phyloP scores from a whole-genome alignment of 2,329 filamentous ascomycete genomes.

The Phyllosticta paracitricarpa region DNA sequence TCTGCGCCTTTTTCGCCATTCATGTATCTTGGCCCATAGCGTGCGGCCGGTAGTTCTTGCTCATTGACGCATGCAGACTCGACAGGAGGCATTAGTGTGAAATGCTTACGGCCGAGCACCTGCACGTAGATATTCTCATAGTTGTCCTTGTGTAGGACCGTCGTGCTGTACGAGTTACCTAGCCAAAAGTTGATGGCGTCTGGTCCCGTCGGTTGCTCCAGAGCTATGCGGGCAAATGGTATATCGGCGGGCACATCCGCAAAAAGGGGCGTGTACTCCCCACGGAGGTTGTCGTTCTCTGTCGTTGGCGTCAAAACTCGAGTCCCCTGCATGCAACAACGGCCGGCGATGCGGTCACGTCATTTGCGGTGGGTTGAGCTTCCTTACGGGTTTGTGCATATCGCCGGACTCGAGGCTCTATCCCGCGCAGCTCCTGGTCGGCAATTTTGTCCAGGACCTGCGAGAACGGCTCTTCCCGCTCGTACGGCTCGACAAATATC shows the following conservation, averaged over 20 bases:
- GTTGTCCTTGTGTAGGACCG: slow-evolving; percentile 70
- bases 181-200: slow-evolving; percentile 81
- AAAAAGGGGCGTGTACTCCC: slow-evolving; percentile 59
- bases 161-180: slow-evolving; percentile 57
- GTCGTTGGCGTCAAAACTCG: neutral
- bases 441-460: slow-evolving; percentile 54
- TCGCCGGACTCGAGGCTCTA: slow-evolving; percentile 11
- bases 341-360: neutral
- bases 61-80: slow-evolving; percentile 63
- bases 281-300: slow-evolving; percentile 71
- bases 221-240: slow-evolving; percentile 62
- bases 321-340: neutral
- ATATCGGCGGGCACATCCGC: slow-evolving; percentile 53
- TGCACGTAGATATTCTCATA: slow-evolving; percentile 83
- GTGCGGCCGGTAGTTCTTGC: slow-evolving; percentile 44
- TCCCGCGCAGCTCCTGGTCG: slow-evolving; percentile 37
- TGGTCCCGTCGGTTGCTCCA: slow-evolving; percentile 43
- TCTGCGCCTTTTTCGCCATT: neutral
- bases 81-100: slow-evolving; percentile 62
- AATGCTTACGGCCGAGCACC: slow-evolving; percentile 62
- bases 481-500: slow-evolving; percentile 61
- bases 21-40: slow-evolving; percentile 39
- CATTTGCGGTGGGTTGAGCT: neutral
- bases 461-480: slow-evolving; percentile 53
- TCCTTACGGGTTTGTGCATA: slow-evolving; percentile 65